Base-by-base conservation (phyloP, 805 yeast species). In the Metschnikowia amazonensis region DNA sequence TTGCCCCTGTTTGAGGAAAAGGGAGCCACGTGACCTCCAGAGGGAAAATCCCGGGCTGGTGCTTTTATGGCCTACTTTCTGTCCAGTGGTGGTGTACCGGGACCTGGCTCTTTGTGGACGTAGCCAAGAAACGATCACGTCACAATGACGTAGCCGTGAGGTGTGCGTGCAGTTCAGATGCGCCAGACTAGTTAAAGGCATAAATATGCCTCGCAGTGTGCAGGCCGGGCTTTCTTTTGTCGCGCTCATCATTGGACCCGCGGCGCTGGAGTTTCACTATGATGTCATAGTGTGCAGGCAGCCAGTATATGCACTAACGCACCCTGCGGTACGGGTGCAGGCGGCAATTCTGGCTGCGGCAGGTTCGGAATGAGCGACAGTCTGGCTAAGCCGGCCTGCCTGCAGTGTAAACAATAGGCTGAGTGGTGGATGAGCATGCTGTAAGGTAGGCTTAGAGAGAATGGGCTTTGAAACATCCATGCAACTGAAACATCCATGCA, bases 221-320 rank as follows among this genome's bases (percentile, higher is more conserved):
- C 42, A 39, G 42, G 34, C 28, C 9, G 7, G 3, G 14, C 14
- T 39, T 39, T 39, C 42, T 39, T 39, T 39, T 39, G 29, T 30
- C 35, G 42, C 23, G 21, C 42, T 30, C 42, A 16, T 13, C 21
- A 39, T 39, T 39, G 42, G 42, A 16, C 28, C 29, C 28, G 36
- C 14, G 14, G 21, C 10, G 14, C 17, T 17, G 31, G 21, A 17
- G 31, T 25, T 25, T 30, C 42, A 30, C 13, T 29, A 31, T 39
- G 42, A 39, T 39, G 42, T 39, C 42, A 39, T 30, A n/a, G 16
- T 23, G 17, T 39, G 36, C 35, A 39, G 35, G 30, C 24, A 5
- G 11, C 16, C 10, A 27, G 23, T 39, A 39, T 39, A 39, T 39
- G 42, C 42, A 39, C 35, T 29, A 20, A 21, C n/a, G 28, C 30